A percentile compares a stretch with the other conserved stretches of the same genome.
Conservation (phyloP, 768 basidiomycete species). For the Lactifluus pinguis region DNA sequence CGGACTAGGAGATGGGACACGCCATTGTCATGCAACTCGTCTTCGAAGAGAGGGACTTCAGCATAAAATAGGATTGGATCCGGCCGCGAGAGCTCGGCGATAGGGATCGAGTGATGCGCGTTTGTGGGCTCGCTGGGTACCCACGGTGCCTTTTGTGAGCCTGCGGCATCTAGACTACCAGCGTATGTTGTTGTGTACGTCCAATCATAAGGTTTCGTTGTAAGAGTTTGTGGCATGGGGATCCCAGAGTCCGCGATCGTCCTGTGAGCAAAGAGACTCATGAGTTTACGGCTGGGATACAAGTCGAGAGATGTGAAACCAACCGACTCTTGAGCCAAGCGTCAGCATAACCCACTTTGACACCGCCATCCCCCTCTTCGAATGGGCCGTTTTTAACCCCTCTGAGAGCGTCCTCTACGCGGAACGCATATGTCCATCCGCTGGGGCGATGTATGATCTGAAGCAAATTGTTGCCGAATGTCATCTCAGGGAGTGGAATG, state of each 20-base stretch:
- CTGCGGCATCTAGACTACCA: slow-evolving; percentile 38
- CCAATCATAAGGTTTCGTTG: slow-evolving; percentile 93
- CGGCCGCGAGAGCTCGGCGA: slow-evolving; percentile 74
- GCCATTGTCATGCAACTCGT: slow-evolving; percentile 96
- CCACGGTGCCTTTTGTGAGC: slow-evolving; percentile 34
- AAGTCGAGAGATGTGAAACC: slow-evolving; percentile 17
- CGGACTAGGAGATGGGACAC: slow-evolving; percentile 75
- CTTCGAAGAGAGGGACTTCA: slow-evolving; percentile 89
- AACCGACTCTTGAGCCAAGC: slow-evolving; percentile 90
- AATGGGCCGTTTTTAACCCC: slow-evolving; percentile 71
- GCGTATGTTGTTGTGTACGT: slow-evolving; percentile 89
- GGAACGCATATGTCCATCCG: slow-evolving; percentile 59
- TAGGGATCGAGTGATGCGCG: slow-evolving; percentile 59
- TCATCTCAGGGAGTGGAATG: slow-evolving; percentile 93
- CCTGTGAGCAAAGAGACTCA: slow-evolving; percentile 36
- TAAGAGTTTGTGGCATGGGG: slow-evolving; percentile 61
- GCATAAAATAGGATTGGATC: slow-evolving; percentile 99
- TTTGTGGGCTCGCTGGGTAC: slow-evolving; percentile 47
- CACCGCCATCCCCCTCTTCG: slow-evolving; percentile 76
- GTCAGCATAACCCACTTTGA: slow-evolving; percentile 92
- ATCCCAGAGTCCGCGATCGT: slow-evolving; percentile 55
- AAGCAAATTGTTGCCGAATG: slow-evolving; percentile 80
- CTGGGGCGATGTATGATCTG: slow-evolving; percentile 54
- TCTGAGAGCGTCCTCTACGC: slow-evolving; percentile 55
- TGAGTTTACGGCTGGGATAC: not conserved